Evolutionary conservation across 495 filamentous ascomycete genomes (phyloP).

Genomic region (Aspergillus affinis): DNA sequence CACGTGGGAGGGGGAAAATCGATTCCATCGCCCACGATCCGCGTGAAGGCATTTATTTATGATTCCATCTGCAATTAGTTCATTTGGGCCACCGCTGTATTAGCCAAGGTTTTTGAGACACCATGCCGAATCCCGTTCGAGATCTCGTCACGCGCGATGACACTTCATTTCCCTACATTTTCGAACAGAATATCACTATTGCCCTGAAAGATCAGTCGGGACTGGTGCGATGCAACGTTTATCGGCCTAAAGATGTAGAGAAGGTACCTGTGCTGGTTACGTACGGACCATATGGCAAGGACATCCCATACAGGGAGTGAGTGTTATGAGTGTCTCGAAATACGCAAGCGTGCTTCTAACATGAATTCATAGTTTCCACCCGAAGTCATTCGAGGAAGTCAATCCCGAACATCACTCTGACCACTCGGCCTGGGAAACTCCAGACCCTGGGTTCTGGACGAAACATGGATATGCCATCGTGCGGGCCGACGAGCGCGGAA

Average conservation of each 20-base stretch:
- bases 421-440: constrained; percentile 65
- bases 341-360: constrained; percentile 6
- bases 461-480: constrained; percentile 60
- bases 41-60: not conserved
- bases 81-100: not conserved
- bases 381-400: constrained; percentile 47
- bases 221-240: constrained; percentile 43
- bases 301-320: constrained; percentile 38
- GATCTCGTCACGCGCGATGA: constrained; percentile 39
- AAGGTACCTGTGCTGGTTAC: constrained; percentile 40
- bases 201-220: constrained; percentile 31
- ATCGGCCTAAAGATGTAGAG: constrained; percentile 33
- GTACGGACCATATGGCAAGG: constrained; percentile 64
- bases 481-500: constrained; percentile 58
- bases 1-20: constrained; percentile 22
- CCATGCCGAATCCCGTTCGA: constrained; percentile 39
- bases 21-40: too few species aligned
- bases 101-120: not conserved
- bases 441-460: constrained; percentile 63
- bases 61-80: not conserved
- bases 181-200: constrained; percentile 40
- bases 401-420: constrained; percentile 48
- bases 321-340: not conserved
- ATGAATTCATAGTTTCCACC: constrained; percentile 24
- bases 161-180: constrained; percentile 36